Percentiles rank a stretch among this genome's conserved stretches.
Evolutionary conservation across 2,329 filamentous ascomycete genomes (phyloP).

Genomic region (Basipetospora sp.): DNA sequence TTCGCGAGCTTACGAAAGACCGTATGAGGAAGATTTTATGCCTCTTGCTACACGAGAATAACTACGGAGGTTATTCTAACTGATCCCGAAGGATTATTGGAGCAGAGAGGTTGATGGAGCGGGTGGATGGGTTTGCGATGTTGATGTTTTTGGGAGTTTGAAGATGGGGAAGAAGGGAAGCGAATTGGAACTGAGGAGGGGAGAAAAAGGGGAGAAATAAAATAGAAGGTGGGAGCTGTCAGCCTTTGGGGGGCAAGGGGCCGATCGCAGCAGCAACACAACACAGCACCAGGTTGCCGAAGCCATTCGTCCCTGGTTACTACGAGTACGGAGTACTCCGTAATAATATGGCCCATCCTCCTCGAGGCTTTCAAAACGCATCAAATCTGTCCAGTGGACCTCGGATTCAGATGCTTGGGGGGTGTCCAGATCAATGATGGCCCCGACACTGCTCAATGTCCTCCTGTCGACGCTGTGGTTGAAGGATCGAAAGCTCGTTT

Average conservation of each 20-base stretch:
- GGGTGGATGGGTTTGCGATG: not conserved
- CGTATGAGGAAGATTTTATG: slow-evolving; percentile 52
- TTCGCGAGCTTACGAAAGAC: slow-evolving; percentile 47
- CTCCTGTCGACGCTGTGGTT: not conserved
- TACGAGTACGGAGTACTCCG: not conserved
- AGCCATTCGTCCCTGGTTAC: slow-evolving; percentile 19
- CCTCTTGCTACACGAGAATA: slow-evolving; percentile 45
- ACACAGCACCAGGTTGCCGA: slow-evolving; percentile 11
- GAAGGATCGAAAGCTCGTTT: not conserved
- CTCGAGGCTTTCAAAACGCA: too few relatives aligned
- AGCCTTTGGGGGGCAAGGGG: too few relatives aligned
- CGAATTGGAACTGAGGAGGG: not conserved
- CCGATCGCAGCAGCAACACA: too few relatives aligned
- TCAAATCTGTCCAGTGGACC: too few relatives aligned
- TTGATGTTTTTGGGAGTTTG: slow-evolving; percentile 1
- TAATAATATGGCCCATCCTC: not conserved
- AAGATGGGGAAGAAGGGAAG: slow-evolving; percentile 1
- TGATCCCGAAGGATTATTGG: slow-evolving; percentile 5
- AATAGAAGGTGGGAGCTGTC: slow-evolving; percentile 5
- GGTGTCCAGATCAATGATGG: too few relatives aligned
- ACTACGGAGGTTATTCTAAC: slow-evolving; percentile 12
- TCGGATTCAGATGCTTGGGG: too few relatives aligned
- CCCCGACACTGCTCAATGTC: too few relatives aligned
- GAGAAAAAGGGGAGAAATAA: slow-evolving; percentile 3
- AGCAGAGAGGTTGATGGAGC: slow-evolving; percentile 5